Evolutionary conservation across 2,329 filamentous ascomycete species (phyloP).

Genomic region (Diaporthe aspalathi): DNA sequence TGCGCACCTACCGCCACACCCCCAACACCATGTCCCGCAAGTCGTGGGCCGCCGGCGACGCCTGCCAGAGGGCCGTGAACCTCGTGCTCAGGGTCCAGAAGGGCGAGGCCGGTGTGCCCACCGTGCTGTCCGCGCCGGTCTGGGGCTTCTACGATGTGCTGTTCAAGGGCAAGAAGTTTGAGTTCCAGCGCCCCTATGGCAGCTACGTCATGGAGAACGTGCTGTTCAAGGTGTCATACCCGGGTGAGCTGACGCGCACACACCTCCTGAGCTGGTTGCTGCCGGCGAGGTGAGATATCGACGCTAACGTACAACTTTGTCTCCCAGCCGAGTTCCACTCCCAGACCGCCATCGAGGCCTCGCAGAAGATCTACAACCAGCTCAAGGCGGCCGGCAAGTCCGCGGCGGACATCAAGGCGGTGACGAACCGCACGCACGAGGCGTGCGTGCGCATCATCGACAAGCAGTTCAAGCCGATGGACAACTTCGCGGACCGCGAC

Average conservation of each 20-base stretch:
- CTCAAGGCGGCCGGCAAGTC: slow-evolving; percentile 88
- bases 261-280: too few species aligned
- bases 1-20: slow-evolving; percentile 96
- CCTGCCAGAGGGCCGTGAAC: slow-evolving; percentile 95
- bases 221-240: slow-evolving; percentile 99
- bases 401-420: slow-evolving; percentile 90
- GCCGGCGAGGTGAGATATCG: too few species aligned
- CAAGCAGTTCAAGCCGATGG: slow-evolving; percentile 99
- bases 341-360: slow-evolving; percentile 96
- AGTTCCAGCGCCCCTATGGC: slow-evolving; percentile 95
- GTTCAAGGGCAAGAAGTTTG: slow-evolving; percentile 95
- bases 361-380: slow-evolving; percentile 86
- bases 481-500: slow-evolving; percentile 99
- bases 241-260: slow-evolving; percentile 67
- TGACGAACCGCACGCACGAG: slow-evolving; percentile 97
- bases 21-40: slow-evolving; percentile 99
- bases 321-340: slow-evolving; percentile 91
- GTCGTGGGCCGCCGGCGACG: slow-evolving; percentile 98
- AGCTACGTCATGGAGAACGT: slow-evolving; percentile 99
- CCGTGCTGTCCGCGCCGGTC: slow-evolving; percentile 88
- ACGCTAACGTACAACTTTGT: not conserved
- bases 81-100: slow-evolving; percentile 89
- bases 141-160: slow-evolving; percentile 99
- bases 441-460: slow-evolving; percentile 99
- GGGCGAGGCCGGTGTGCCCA: slow-evolving; percentile 91